A percentile compares a stretch with the other conserved stretches of the same genome.
Conservation (phyloP, 2,329 filamentous ascomycete species). For the Pyrenochaeta sp. region DNA sequence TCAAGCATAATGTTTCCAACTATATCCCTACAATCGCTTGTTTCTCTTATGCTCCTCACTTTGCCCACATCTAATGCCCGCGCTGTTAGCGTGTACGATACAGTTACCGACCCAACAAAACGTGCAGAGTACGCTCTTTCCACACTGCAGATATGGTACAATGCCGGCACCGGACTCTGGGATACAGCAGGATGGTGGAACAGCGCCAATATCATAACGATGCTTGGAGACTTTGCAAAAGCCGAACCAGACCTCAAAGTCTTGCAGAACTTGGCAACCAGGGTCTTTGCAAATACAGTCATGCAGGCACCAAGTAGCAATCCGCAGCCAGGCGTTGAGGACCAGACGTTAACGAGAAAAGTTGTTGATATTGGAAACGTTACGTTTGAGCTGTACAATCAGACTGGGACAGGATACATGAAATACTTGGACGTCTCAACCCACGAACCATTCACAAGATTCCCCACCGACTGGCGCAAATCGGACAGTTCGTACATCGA, state of each 20-base stretch:
- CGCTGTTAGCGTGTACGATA: slow-evolving; percentile 25
- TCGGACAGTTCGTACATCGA: slow-evolving; percentile 13
- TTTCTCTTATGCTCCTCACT: neutral
- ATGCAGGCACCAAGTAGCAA: slow-evolving; percentile 41
- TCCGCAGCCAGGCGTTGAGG: slow-evolving; percentile 38
- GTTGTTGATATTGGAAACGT: slow-evolving; percentile 10
- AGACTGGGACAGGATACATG: slow-evolving; percentile 24
- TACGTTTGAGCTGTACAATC: slow-evolving; percentile 12
- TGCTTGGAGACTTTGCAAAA: slow-evolving; percentile 63
- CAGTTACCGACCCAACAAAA: slow-evolving; percentile 24
- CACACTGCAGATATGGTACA: slow-evolving; percentile 69
- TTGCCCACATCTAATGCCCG: slow-evolving; percentile 25
- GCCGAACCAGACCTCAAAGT: slow-evolving; percentile 34
- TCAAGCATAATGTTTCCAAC: slow-evolving; percentile 25
- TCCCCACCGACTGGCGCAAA: slow-evolving; percentile 31
- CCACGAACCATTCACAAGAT: slow-evolving; percentile 25
- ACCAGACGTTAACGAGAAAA: slow-evolving; percentile 11
- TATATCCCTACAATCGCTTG: slow-evolving; percentile 18
- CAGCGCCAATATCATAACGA: slow-evolving; percentile 71
- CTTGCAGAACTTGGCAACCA: slow-evolving; percentile 45
- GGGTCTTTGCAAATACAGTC: slow-evolving; percentile 57
- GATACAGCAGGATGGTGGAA: slow-evolving; percentile 77
- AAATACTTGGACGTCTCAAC: slow-evolving; percentile 28
- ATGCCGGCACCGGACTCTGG: slow-evolving; percentile 68
- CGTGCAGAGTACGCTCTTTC: slow-evolving; percentile 47